Percentiles rank a stretch among this genome's conserved stretches.
These are phyloP conservation scores for Lentinula raphanica DNA, from an alignment of 768 basidiomycete species.

Conservation along the genomic window DNA sequence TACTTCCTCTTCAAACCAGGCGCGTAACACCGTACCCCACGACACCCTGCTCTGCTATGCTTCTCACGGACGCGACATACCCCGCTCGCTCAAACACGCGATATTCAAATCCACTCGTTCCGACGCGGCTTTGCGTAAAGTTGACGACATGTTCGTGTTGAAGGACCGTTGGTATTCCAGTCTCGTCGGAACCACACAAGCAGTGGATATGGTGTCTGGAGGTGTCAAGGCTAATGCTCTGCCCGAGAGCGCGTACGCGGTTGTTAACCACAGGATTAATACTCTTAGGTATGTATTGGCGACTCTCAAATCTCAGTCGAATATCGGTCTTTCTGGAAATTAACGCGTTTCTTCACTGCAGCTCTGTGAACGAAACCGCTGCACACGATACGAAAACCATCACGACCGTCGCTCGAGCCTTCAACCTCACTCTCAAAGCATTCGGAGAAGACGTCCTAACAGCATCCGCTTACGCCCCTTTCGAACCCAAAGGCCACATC, in stretches of 20 bases:
- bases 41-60: slow-evolving; percentile 45
- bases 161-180: slow-evolving; percentile 19
- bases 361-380: slow-evolving; percentile 29
- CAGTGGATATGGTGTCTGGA: slow-evolving; percentile 43
- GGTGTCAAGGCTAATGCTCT: slow-evolving; percentile 56
- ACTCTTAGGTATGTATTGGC: slow-evolving; percentile 27
- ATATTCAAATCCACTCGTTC: slow-evolving; percentile 29
- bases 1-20: slow-evolving; percentile 13
- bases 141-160: slow-evolving; percentile 28
- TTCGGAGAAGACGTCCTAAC: slow-evolving; percentile 28
- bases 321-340: too few relatives aligned
- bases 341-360: slow-evolving; percentile 9
- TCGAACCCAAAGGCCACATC: background rate
- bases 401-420: slow-evolving; percentile 26
- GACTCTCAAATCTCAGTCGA: too few relatives aligned
- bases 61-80: slow-evolving; percentile 38
- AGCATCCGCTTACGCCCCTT: slow-evolving; percentile 18
- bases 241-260: slow-evolving; percentile 44
- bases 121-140: slow-evolving; percentile 33
- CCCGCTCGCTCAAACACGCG: slow-evolving; percentile 25
- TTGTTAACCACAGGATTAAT: slow-evolving; percentile 49
- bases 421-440: slow-evolving; percentile 36
- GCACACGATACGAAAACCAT: slow-evolving; percentile 26
- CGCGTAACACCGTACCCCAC: slow-evolving; percentile 39
- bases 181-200: slow-evolving; percentile 48